Percentiles rank a stretch among this genome's conserved stretches.
These are phyloP conservation scores for Elongisporangium anandrum DNA, from an alignment of 352 stramenopile genomes.

Conservation along the genomic window DNA sequence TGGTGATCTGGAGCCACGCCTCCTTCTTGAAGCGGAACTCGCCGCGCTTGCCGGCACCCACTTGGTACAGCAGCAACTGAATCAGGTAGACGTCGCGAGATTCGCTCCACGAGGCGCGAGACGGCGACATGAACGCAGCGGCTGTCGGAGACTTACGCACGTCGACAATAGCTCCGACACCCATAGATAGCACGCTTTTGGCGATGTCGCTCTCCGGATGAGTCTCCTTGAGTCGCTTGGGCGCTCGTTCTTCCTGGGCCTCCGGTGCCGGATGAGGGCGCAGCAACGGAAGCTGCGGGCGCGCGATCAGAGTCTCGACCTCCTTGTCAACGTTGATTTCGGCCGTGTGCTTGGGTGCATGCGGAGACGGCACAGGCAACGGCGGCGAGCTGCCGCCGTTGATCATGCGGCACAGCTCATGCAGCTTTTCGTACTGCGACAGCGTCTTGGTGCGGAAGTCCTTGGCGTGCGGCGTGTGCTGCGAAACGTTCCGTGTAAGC, in stretches of 20 bases:
- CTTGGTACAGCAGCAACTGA: not conserved
- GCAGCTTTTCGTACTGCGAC: not conserved
- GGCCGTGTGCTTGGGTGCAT: not conserved
- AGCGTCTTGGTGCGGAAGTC: not conserved
- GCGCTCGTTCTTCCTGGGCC: not conserved
- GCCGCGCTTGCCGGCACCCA: not conserved
- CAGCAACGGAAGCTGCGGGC: not conserved
- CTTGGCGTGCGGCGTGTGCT: not conserved
- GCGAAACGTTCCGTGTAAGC: not conserved
- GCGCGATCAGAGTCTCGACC: not conserved
- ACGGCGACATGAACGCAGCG: not conserved
- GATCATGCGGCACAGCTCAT: not conserved
- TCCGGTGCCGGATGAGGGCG: not conserved
- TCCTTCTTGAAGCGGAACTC: not conserved
- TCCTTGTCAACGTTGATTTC: not conserved
- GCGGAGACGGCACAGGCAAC: not conserved
- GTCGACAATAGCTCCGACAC: not conserved
- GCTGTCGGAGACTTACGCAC: not conserved
- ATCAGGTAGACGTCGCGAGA: not conserved
- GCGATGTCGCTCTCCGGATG: not conserved
- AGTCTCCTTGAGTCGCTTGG: not conserved
- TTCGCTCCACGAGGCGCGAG: not conserved
- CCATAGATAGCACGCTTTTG: not conserved
- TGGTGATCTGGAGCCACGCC: not conserved
- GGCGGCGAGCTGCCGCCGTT: not conserved